phyloP scores from a whole-genome alignment of 352 stramenopile genomes.

The Phytophthora cryptogea region DNA sequence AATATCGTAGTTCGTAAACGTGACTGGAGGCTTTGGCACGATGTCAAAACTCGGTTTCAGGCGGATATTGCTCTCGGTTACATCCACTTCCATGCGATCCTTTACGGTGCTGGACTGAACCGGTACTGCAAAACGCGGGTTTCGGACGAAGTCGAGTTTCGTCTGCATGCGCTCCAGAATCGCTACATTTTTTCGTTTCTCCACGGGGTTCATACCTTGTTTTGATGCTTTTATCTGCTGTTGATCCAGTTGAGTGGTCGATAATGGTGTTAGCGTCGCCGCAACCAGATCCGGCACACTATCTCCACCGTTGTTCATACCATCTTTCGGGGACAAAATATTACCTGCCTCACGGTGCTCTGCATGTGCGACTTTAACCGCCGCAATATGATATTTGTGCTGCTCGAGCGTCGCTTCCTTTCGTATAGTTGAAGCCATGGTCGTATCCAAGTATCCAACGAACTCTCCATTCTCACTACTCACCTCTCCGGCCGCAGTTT shows the following conservation, averaged over 20 bases:
- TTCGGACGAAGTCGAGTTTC: slow-evolving; percentile 75
- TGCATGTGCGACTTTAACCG: slow-evolving; percentile 39
- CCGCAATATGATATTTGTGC: slow-evolving; percentile 50
- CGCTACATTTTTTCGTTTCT: slow-evolving; percentile 62
- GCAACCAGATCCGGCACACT: not conserved
- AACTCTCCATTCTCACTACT: slow-evolving; percentile 22
- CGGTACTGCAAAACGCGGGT: slow-evolving; percentile 52
- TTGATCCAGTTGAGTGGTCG: not conserved
- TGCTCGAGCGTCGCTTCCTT: slow-evolving; percentile 52
- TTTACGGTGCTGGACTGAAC: slow-evolving; percentile 1
- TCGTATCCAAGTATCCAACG: slow-evolving; percentile 65
- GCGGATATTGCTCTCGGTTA: not conserved
- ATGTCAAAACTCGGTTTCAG: slow-evolving; percentile 44
- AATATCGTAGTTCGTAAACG: slow-evolving; percentile 73
- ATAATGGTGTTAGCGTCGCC: slow-evolving; percentile 2
- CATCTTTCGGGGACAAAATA: slow-evolving; percentile 1
- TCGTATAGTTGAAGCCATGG: slow-evolving; percentile 44
- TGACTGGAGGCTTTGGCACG: slow-evolving; percentile 51
- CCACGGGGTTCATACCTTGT: slow-evolving; percentile 47
- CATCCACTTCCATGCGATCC: not conserved
- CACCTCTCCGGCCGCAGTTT: slow-evolving; percentile 18
- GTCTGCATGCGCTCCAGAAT: slow-evolving; percentile 82
- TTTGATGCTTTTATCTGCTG: slow-evolving; percentile 3
- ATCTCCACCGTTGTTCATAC: not conserved
- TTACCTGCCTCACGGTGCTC: slow-evolving; percentile 7